Evolutionary conservation across 2,329 filamentous ascomycete species (phyloP).

Genomic region (Lithohypha guttulata): DNA sequence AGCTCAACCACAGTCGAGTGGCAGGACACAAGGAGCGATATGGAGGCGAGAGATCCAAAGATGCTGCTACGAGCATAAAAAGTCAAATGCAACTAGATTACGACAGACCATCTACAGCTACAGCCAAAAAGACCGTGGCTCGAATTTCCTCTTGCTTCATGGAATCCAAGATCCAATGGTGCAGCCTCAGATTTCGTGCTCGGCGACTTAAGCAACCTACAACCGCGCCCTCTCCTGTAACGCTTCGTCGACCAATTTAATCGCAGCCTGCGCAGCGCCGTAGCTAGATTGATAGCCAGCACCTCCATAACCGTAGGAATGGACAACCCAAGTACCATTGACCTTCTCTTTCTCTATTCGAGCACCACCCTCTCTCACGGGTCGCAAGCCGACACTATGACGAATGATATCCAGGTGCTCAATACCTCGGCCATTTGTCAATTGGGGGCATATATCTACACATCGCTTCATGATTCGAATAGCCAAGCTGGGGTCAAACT

Average conservation of each 20-base stretch:
- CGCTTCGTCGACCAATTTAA: constrained; percentile 53
- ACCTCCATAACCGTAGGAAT: constrained; percentile 37
- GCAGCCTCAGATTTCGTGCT: too few relatives aligned
- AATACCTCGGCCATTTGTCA: constrained; percentile 57
- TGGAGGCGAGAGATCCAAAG: too few relatives aligned
- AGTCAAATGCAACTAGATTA: too few relatives aligned
- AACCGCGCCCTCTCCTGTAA: constrained; percentile 18
- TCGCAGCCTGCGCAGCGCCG: constrained; percentile 57
- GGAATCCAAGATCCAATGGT: too few relatives aligned
- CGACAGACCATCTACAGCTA: too few relatives aligned
- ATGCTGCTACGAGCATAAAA: too few relatives aligned
- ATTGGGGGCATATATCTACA: constrained; percentile 51
- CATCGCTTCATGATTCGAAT: constrained; percentile 73
- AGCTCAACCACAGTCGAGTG: too few relatives aligned
- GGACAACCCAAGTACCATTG: constrained; percentile 54
- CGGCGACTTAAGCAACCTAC: too few relatives aligned
- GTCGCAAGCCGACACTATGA: constrained; percentile 73
- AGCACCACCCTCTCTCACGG: constrained; percentile 61
- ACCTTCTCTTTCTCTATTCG: constrained; percentile 64
- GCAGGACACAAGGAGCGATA: too few relatives aligned
- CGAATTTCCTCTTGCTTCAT: too few relatives aligned
- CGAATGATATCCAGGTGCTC: constrained; percentile 64
- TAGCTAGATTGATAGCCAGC: constrained; percentile 58
- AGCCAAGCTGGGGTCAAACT: constrained; percentile 69
- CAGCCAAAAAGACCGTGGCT: too few relatives aligned